Base-by-base conservation (phyloP, 164 flowering plant species). In the Saururus chinensis region DNA sequence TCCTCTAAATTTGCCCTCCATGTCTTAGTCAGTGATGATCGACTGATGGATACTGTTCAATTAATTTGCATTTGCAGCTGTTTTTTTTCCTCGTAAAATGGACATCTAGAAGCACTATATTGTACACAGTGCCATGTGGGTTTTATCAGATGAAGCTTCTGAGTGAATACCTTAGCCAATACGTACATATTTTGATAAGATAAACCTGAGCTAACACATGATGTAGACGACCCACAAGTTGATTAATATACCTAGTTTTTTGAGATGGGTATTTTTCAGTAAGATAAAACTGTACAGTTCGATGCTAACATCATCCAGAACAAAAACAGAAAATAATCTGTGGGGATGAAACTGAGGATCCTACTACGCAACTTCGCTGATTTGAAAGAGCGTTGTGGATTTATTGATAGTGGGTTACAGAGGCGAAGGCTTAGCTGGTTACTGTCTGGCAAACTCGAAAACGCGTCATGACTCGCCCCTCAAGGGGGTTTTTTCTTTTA, bases 401-500 rank as follows among this genome's bases (percentile, higher is more conserved):
- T 16, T 51, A 51, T 51, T 56, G 23, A 45, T 30, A 26, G 48
- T 24, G 14, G 40, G n/a, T 48, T n/a, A 60, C 20, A 45, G 49
- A 61, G 17, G 55, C 57, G n/a, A 61, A 61, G 21, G 57, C 66
- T 1, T 56, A 63, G 66, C 66, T 63, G 66, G 55, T 54, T 35
- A 40, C 52, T 63, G 53, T 63, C 66, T 56, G 25, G 58, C 55
- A 55, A 40, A 49, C 51, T 40, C 48, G 49, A 62, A 63, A 63
- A 63, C 66, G 66, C 66, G 66, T 63, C 41, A 56, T 20, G 66
- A 42, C 66, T 63, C 60, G 40, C 41, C 49, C 66, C 52, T 63
- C 60, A 41, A 41, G 52, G 23, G 22, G 16, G 9, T 42, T 63
- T 11, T 10, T 63, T 40, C 2, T 12, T 45, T 45, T 45, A 13